These are phyloP conservation scores for Xylariales sp. DNA, from an alignment of 2,329 filamentous ascomycete genomes.

Conservation along the genomic window DNA sequence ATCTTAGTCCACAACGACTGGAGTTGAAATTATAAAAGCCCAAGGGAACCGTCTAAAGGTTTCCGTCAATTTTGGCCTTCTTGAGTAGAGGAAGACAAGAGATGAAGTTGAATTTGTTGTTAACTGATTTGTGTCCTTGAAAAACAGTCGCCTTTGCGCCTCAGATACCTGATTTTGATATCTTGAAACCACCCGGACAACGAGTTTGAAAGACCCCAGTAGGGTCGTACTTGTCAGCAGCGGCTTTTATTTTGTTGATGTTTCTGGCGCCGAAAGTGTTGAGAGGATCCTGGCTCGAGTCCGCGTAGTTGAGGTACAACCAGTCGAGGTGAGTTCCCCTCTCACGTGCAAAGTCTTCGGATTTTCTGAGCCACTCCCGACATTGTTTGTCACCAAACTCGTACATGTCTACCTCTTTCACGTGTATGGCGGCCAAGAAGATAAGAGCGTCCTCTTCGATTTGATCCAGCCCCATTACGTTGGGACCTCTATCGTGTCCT, in stretches of 20 bases:
- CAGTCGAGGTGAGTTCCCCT: not conserved
- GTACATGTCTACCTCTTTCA: not conserved
- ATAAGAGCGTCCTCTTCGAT: not conserved
- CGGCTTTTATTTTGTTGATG: not conserved
- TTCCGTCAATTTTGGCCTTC: no score
- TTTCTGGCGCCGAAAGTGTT: not conserved
- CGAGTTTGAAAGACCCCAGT: not conserved
- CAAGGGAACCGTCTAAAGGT: no score
- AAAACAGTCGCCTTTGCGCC: no score
- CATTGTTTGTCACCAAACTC: not conserved
- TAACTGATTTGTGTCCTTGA: no score
- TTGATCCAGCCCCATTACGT: not conserved
- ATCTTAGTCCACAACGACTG: no score
- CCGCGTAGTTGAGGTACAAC: not conserved
- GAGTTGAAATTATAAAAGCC: no score
- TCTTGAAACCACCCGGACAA: not conserved
- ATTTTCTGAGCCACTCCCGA: not conserved
- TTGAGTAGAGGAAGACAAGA: no score
- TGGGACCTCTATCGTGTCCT: not conserved
- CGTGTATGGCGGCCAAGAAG: not conserved
- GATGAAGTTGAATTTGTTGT: no score
- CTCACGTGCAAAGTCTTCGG: not conserved
- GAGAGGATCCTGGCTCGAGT: not conserved
- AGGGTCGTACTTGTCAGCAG: not conserved
- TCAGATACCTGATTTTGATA: not conserved